A percentile compares a stretch with the other conserved stretches of the same genome.
phyloP scores from a whole-genome alignment of 805 yeast genomes.

The Candida arabinofermentans region DNA sequence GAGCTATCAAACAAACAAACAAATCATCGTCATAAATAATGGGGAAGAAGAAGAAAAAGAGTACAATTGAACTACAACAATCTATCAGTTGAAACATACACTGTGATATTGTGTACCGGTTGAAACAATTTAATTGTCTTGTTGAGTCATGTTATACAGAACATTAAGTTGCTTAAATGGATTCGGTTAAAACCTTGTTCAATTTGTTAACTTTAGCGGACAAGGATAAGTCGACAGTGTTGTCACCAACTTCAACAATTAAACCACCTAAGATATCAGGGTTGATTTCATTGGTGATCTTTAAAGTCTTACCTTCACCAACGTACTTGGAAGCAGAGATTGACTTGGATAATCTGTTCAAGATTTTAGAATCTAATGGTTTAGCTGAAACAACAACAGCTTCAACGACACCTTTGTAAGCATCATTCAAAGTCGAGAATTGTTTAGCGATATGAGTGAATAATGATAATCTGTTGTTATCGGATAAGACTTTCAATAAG shows the following conservation, averaged over 20 bases:
- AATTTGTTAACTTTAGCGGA: conserved; percentile 80
- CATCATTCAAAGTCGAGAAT: conserved; percentile 77
- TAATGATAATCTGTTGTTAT: conserved; percentile 85
- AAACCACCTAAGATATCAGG: conserved; percentile 95
- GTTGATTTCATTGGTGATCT: conserved; percentile 76
- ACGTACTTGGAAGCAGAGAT: conserved; percentile 75
- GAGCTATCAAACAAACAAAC: background rate
- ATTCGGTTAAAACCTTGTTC: conserved; percentile 83
- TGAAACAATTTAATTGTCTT: too few relatives aligned
- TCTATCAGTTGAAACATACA: background rate
- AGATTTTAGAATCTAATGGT: conserved; percentile 75
- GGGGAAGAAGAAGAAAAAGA: background rate
- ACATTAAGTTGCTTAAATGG: conserved; percentile 54
- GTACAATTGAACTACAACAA: background rate
- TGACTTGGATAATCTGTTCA: conserved; percentile 75
- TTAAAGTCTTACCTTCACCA: conserved; percentile 81
- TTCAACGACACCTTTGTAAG: conserved; percentile 87
- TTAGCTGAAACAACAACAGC: conserved; percentile 88
- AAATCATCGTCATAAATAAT: background rate
- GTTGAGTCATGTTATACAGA: background rate
- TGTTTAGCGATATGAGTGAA: conserved; percentile 62
- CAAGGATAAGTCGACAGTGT: conserved; percentile 90
- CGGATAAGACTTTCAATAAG: conserved; percentile 81
- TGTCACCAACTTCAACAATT: conserved; percentile 93
- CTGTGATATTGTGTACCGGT: background rate